Conservation (phyloP, 140 eudicot species). For the Oenanthe javanica region DNA sequence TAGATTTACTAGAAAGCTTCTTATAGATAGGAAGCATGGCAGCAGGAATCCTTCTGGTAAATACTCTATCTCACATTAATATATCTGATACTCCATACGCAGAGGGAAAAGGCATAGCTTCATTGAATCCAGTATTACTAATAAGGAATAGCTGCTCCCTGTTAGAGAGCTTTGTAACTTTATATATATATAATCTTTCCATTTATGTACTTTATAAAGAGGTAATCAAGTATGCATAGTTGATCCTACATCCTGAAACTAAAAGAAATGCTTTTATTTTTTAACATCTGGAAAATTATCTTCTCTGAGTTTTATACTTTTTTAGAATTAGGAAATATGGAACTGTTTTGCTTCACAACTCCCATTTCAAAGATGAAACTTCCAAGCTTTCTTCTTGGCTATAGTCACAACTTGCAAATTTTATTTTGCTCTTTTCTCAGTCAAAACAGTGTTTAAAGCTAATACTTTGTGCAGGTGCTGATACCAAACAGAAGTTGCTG, state of each 20-base stretch:
- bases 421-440: neutral
- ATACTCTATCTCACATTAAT: constrained; percentile 9
- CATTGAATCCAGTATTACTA: neutral
- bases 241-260: neutral
- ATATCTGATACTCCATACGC: neutral
- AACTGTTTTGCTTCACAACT: neutral
- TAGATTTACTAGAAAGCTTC: constrained; percentile 57
- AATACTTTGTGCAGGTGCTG: constrained; percentile 30
- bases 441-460: neutral
- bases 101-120: neutral
- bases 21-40: constrained; percentile 46
- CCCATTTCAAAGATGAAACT: neutral
- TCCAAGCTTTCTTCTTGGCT: neutral
- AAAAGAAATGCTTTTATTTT: neutral
- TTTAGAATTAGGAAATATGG: neutral
- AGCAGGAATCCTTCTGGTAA: constrained; percentile 42
- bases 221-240: neutral
- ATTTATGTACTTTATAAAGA: neutral
- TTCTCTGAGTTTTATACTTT: neutral
- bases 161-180: neutral
- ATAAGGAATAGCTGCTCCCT: neutral
- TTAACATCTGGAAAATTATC: neutral
- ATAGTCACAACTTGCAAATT: neutral
- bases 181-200: neutral
- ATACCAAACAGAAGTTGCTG: constrained; percentile 24